Conservation (phyloP, 805 yeast genomes). For the Candida silvatica region DNA sequence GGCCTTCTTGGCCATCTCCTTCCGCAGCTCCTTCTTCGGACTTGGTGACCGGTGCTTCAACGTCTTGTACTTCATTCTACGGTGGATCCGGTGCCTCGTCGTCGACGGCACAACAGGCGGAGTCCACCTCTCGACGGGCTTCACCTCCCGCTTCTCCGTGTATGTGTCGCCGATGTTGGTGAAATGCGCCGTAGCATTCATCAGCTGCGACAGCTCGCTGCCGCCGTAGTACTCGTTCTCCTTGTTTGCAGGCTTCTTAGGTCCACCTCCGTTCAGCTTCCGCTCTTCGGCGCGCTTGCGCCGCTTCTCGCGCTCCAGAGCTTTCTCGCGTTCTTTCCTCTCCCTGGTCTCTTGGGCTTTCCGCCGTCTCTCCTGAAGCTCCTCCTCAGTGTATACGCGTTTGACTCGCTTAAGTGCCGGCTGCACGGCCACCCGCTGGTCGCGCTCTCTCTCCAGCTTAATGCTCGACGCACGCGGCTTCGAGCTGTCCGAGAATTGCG, state of each 20-base stretch:
- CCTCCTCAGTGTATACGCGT: too few species aligned
- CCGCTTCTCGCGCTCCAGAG: slow-evolving; percentile 2
- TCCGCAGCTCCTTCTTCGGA: slow-evolving; percentile 1
- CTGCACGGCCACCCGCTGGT: too few species aligned
- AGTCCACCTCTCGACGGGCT: slow-evolving; percentile 14
- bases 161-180: slow-evolving; percentile 14
- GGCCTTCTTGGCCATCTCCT: slow-evolving; percentile 1
- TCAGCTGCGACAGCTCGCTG: slow-evolving; percentile 10
- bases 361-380: too few species aligned
- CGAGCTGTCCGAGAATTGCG: too few species aligned
- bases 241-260: slow-evolving; percentile 1
- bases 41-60: slow-evolving; percentile 6
- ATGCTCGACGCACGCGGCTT: too few species aligned
- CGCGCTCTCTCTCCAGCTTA: too few species aligned
- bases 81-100: slow-evolving; percentile 1
- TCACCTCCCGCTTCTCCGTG: slow-evolving; percentile 10
- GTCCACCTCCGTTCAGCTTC: background rate
- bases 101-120: slow-evolving; percentile 7
- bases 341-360: slow-evolving; percentile 1
- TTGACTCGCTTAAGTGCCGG: too few species aligned
- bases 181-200: slow-evolving; percentile 19
- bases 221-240: slow-evolving; percentile 12
- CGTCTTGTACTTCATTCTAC: slow-evolving; percentile 5
- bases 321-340: background rate
- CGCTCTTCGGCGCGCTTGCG: background rate